Base-by-base conservation (phyloP, 2,329 filamentous ascomycete species). In the Xylariaceae sp. region DNA sequence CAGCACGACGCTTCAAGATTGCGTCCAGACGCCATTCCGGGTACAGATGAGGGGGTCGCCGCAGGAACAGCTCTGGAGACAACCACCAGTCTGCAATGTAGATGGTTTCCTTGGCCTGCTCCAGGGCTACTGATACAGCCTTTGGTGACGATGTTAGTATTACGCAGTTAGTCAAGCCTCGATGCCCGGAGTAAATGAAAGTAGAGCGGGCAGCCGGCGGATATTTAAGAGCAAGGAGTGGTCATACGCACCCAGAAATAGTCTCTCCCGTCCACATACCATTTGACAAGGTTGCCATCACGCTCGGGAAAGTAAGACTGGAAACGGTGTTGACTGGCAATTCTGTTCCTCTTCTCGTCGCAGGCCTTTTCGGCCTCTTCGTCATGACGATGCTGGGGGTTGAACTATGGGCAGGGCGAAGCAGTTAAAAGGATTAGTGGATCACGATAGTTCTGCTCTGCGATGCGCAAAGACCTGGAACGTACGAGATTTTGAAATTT, bases 41-140 rank as follows among this genome's bases (percentile, higher is more conserved):
- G 61, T 91, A 87, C 66, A 80, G 80, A 61, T 87, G 86, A 0
- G 94, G 89, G 1, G 94, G 92, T 18, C 94, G 81, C 36, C 94
- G 84, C 58, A 99, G 72, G 72, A 92, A 95, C 58, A 94, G 73
- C 71, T 94, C 89, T 0, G 89, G 94, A 3, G 89, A 95, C 13
- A 97, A 76, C 94, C 94, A 97, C 94, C 92, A 99, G 67, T 97
- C 94, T 55, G 80, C 87, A 61, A 99, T 95, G 71, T 97, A 99
- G 63, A 99, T 96, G 43, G 87, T 87, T 72, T 97, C 92, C 66
- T 88, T 88, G 36, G 94, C 94, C 55, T 85, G 80, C 59, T 97
- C 92, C n/a, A 97, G 78, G 0, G 92, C 92, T 32, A 86, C 84
- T 0, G 91, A 95, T 10, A 99, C 91, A 16, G 94, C 87, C 68